phyloP scores from a whole-genome alignment of 129 eudicot species.

The Solidago caesia region DNA sequence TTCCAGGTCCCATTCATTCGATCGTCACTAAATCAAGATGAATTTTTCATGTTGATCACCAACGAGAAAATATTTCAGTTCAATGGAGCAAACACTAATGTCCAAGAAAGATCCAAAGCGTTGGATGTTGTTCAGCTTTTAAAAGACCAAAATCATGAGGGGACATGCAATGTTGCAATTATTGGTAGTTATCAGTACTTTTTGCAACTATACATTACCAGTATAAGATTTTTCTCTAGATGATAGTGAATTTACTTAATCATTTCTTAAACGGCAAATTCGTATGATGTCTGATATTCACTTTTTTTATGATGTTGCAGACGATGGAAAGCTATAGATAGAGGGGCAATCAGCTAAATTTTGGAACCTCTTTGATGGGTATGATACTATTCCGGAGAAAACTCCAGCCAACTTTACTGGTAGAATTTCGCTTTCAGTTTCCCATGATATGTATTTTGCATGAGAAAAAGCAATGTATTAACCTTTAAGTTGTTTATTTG shows the following conservation, averaged over 20 bases:
- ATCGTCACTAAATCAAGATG: slow-evolving; percentile 84
- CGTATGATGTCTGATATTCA: neutral
- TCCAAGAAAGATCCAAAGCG: slow-evolving; percentile 79
- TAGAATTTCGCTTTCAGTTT: slow-evolving; percentile 25
- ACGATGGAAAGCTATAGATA: slow-evolving; percentile 83
- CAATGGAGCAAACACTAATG: slow-evolving; percentile 77
- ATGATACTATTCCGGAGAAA: slow-evolving; percentile 76
- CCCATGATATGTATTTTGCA: slow-evolving; percentile 11
- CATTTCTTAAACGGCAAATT: neutral
- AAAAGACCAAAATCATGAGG: slow-evolving; percentile 79
- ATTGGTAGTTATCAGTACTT: slow-evolving; percentile 52
- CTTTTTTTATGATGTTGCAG: slow-evolving; percentile 32
- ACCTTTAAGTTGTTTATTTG: slow-evolving; percentile 24
- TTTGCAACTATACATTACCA: no score
- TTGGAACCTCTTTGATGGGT: slow-evolving; percentile 92
- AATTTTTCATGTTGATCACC: slow-evolving; percentile 78
- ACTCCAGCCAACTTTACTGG: slow-evolving; percentile 74
- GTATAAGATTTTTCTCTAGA: no score
- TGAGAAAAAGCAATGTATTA: slow-evolving; percentile 3
- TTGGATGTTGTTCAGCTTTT: slow-evolving; percentile 75
- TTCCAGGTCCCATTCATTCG: slow-evolving; percentile 73
- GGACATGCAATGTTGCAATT: slow-evolving; percentile 80
- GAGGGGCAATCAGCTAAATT: slow-evolving; percentile 86
- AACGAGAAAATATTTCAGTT: slow-evolving; percentile 77
- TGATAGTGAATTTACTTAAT: neutral